phyloP scores from a whole-genome alignment of 176 grass and related monocot genomes.

The Bolboschoenus planiculmis region DNA sequence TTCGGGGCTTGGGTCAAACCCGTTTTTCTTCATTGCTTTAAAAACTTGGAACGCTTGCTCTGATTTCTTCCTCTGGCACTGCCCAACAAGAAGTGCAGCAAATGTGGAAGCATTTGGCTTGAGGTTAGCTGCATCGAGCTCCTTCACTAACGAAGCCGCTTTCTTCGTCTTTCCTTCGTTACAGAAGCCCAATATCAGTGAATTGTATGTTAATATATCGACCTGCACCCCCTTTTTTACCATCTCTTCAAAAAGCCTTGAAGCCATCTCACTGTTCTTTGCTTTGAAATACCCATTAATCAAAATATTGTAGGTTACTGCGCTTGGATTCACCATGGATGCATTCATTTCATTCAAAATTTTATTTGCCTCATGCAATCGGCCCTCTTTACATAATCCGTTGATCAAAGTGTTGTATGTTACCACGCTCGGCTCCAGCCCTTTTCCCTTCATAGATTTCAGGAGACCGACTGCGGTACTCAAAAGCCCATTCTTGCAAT shows the following conservation, averaged over 20 bases:
- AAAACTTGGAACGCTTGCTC: slow-evolving; percentile 65
- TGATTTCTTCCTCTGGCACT: slow-evolving; percentile 69
- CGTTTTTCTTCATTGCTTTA: slow-evolving; percentile 65
- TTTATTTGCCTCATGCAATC: slow-evolving; percentile 40
- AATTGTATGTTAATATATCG: slow-evolving; percentile 68
- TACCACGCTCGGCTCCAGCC: slow-evolving; percentile 29
- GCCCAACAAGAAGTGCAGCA: slow-evolving; percentile 50
- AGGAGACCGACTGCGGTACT: slow-evolving; percentile 35
- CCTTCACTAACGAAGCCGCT: slow-evolving; percentile 35
- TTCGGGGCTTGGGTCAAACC: slow-evolving; percentile 40
- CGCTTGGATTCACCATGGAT: slow-evolving; percentile 33
- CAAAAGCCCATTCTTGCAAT: slow-evolving; percentile 41
- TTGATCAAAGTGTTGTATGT: slow-evolving; percentile 68
- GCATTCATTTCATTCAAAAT: slow-evolving; percentile 49
- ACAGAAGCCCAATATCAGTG: slow-evolving; percentile 63
- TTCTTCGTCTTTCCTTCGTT: slow-evolving; percentile 69
- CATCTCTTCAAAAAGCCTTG: slow-evolving; percentile 64
- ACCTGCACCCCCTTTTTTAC: slow-evolving; percentile 34
- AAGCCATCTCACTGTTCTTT: slow-evolving; percentile 34
- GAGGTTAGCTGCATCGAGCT: slow-evolving; percentile 48
- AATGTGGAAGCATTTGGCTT: slow-evolving; percentile 62
- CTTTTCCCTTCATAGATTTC: slow-evolving; percentile 50
- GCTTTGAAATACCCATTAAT: slow-evolving; percentile 49
- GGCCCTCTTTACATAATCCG: slow-evolving; percentile 59
- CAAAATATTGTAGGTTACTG: slow-evolving; percentile 61